Percentiles rank a stretch among this genome's conserved stretches.
Evolutionary conservation across 257 asterid species (phyloP).

Genomic region (Solanum rostratum): DNA sequence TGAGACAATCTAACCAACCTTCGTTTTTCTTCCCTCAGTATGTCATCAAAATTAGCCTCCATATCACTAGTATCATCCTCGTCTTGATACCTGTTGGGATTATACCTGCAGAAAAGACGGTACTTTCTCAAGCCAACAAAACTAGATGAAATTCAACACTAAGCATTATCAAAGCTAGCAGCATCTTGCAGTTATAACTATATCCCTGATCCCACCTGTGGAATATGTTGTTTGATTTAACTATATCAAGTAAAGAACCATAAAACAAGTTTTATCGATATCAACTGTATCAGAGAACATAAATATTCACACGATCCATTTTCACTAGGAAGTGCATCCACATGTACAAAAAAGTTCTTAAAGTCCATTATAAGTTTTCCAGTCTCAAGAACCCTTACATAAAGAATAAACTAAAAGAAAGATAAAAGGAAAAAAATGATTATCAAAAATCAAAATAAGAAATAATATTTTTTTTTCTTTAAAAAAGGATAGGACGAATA

Average conservation of each 20-base stretch:
- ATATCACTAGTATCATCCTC: conserved; percentile 66
- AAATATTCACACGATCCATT: neutral
- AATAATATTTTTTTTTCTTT: neutral
- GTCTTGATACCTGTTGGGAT: conserved; percentile 42
- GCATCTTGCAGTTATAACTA: neutral
- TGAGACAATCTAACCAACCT: conserved; percentile 42
- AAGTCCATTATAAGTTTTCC: neutral
- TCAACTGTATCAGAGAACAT: neutral
- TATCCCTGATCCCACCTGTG: neutral
- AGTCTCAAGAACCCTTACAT: neutral
- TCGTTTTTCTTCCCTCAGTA: conserved; percentile 51
- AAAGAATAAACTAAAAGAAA: neutral
- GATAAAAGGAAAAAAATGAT: neutral
- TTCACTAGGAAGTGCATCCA: neutral
- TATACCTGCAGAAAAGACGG: conserved; percentile 36
- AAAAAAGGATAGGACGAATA: neutral
- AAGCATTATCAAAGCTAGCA: neutral
- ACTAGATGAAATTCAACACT: neutral
- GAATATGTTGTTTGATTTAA: neutral
- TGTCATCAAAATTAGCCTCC: conserved; percentile 71
- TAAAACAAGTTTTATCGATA: neutral
- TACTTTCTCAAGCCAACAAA: neutral
- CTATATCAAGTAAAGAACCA: neutral
- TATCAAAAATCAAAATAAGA: neutral
- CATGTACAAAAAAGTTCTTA: neutral